Base-by-base conservation (phyloP, 2,329 filamentous ascomycete genomes). In the Lasiodiplodia citricola region DNA sequence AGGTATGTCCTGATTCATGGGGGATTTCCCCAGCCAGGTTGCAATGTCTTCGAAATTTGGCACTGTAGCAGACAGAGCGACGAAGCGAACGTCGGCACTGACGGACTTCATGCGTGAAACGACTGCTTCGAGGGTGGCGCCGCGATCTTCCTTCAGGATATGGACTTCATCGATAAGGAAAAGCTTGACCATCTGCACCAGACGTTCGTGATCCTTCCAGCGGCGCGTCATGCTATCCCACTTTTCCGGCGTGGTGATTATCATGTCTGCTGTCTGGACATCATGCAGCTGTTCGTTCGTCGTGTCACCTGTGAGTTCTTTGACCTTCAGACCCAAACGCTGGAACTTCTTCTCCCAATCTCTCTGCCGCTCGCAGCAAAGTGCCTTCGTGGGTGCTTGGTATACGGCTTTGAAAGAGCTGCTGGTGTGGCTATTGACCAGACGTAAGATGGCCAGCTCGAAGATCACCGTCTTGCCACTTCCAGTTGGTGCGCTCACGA, bases 111-210 rank as follows among this genome's bases (percentile, higher is more conserved):
- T 96, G 10, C 93, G 89, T 18, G 92, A 95, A 0, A 96, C 91
- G 2, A 96, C 90, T 4, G 91, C 91, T 76, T 97, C 93, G 0
- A 97, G 84, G 0, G 91, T 94, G 14, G 93, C 92, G 18, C 93
- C 93, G 28, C 93, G 88, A 3, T 85, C 81, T 73, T 96, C 92
- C 74, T 93, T 95, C 66, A 97, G 84, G 44, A 96, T 93, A 72
- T 97, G 93, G 0, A 96, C 92, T 75, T 97, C 93, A 73, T 97
- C 93, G 68, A 97, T 94, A 23, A 97, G 85, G 70, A 96, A 93
- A 0, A 97, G 81, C 70, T 91, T 92, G 56, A 96, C 87, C 70
- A 94, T 84, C 69, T 90, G 87, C 79, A 96, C 88, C 21, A 96
- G 81, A 71, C 86, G 91, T 65, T 86, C 86, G 74, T 96, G 91